Base-by-base conservation (phyloP, 257 asterid genomes). In the Solanum chilense region DNA sequence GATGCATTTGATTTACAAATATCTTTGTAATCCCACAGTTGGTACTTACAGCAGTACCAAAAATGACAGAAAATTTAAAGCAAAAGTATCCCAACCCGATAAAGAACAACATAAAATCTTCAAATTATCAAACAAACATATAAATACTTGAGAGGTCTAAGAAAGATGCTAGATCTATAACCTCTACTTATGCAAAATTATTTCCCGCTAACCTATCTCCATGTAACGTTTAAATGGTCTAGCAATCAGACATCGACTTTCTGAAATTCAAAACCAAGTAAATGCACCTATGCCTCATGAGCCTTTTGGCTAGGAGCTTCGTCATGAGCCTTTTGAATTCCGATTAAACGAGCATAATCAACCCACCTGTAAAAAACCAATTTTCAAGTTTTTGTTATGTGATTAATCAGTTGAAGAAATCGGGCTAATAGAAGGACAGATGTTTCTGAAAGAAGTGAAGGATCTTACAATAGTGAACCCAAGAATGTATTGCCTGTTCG, bases 401-500 rank as follows among this genome's bases (percentile, higher is more conserved):
- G 37, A 42, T 23, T 47, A 44, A 56, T 58, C 21, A 31, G 78
- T 42, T 85, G 9, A 70, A 70, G 76, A 35, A 33, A 39, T 39
- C 31, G 27, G 52, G 42, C 62, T 21, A 27, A 45, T 35, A 49
- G 66, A 37, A 42, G 14, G 7, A 45, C 35, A 33, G 25, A 71
- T 47, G 64, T 80, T 80, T 10, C 20, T 18, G 12, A 20, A 76
- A 49, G 68, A 83, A 86, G 74, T 31, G 86, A 89, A 52, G 85
- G 87, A 88, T 85, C 99, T 95, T 90, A 94, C 99, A 94, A 85
- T 89, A 94, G 85, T 62, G 99, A 95, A 87, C 98, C 98, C 91
- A 94, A 89, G 90, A 86, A 94, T 37, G 99, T 96, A 94, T 96
- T 95, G 89, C 98, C 98, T 74, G 98, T 96, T 89, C 99, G 93